These are phyloP conservation scores for Syncephalastrum contaminatum DNA, from an alignment of 371 early-diverging fungal genomes.

Conservation along the genomic window DNA sequence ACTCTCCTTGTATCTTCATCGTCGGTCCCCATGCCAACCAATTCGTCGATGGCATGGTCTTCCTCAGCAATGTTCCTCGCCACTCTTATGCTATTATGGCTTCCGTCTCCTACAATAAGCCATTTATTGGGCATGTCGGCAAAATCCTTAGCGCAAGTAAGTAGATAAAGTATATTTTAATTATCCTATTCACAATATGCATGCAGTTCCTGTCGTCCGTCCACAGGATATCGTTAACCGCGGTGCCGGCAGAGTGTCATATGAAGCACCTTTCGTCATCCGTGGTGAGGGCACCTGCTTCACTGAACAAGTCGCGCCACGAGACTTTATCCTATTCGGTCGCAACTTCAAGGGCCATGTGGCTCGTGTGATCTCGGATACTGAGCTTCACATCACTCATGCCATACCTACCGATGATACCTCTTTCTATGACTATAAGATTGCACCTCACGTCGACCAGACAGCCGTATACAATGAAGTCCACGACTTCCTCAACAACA, in stretches of 20 bases:
- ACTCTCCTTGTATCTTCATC: slow-evolving; percentile 92
- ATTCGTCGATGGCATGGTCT: slow-evolving; percentile 91
- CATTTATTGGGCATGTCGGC: slow-evolving; percentile 81
- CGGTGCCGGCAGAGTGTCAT: slow-evolving; percentile 73
- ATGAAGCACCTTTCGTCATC: slow-evolving; percentile 63
- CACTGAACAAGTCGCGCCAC: slow-evolving; percentile 61
- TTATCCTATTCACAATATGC: not conserved
- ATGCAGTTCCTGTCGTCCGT: slow-evolving; percentile 85
- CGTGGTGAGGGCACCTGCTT: slow-evolving; percentile 73
- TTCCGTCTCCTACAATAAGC: slow-evolving; percentile 78
- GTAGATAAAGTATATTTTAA: slow-evolving; percentile 5
- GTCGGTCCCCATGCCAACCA: slow-evolving; percentile 96
- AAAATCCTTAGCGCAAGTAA: slow-evolving; percentile 70
- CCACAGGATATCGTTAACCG: slow-evolving; percentile 84
- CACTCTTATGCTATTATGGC: slow-evolving; percentile 85
- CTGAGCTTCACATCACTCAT: slow-evolving; percentile 58
- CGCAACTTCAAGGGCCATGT: slow-evolving; percentile 70
- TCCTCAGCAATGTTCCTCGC: slow-evolving; percentile 74
- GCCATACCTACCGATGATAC: slow-evolving; percentile 14
- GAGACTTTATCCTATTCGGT: slow-evolving; percentile 65
- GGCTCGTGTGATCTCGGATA: slow-evolving; percentile 78
- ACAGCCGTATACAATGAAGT: slow-evolving; percentile 81
- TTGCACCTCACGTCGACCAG: slow-evolving; percentile 89
- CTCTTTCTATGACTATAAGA: slow-evolving; percentile 48
- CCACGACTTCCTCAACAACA: slow-evolving; percentile 67